Evolutionary conservation across 768 basidiomycete species (phyloP).

Genomic region (Rhizopogon sp.): DNA sequence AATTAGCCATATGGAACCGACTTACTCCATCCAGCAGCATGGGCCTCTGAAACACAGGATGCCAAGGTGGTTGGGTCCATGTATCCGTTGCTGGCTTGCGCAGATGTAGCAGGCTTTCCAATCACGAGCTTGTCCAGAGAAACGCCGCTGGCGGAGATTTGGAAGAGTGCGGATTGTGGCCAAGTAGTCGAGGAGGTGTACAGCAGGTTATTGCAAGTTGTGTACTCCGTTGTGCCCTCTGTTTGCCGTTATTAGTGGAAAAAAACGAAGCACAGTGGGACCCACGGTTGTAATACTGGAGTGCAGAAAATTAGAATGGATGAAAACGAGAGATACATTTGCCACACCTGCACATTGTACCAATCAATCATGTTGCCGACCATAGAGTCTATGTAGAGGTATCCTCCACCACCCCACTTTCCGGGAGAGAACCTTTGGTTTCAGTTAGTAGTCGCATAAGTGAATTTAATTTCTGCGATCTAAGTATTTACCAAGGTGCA

Average conservation of each 20-base stretch:
- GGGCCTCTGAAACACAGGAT: constrained; percentile 55
- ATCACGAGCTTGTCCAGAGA: constrained; percentile 48
- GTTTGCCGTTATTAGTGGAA: not conserved
- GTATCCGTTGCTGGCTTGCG: constrained; percentile 47
- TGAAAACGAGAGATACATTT: not conserved
- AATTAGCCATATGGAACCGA: constrained; percentile 8
- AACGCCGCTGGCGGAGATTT: constrained; percentile 46
- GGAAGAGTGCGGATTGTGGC: constrained; percentile 56
- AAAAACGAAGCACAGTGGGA: not conserved
- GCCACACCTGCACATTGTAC: constrained; percentile 39
- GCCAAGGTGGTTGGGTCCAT: constrained; percentile 54
- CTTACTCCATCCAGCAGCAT: constrained; percentile 64
- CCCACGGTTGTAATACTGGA: constrained; percentile 25
- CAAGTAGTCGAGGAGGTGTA: constrained; percentile 52
- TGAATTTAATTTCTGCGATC: not conserved
- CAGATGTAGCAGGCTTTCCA: constrained; percentile 43
- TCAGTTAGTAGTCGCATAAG: not conserved
- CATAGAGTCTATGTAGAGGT: constrained; percentile 29
- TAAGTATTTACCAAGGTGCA: constrained; percentile 33
- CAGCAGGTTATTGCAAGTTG: constrained; percentile 56
- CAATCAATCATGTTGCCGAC: constrained; percentile 39
- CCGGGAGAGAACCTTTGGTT: constrained; percentile 26
- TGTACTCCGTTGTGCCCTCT: constrained; percentile 64
- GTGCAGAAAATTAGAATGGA: not conserved
- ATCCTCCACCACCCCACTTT: constrained; percentile 32